Base-by-base conservation (phyloP, 2,329 filamentous ascomycete genomes). In the Diaporthe vaccinii region DNA sequence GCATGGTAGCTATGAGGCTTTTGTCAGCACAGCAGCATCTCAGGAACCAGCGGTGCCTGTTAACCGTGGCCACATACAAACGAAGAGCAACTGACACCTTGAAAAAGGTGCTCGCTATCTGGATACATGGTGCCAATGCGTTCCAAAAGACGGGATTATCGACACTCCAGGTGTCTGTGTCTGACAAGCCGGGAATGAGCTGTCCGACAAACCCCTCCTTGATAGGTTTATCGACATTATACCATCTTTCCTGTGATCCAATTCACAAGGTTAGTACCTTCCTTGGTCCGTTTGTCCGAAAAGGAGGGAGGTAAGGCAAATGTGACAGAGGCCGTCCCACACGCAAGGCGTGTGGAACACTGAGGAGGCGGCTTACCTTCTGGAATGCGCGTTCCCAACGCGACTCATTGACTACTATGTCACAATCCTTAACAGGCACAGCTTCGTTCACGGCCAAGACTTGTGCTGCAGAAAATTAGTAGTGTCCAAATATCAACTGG, bases 231-330 rank as follows among this genome's bases (percentile, higher is more conserved):
- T 41, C 34, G 4, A 53, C 31, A 22, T 55, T 55, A 17, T 69
- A 41, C 49, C 49, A 69, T 41, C 49, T 55, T 28, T 39, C 49
- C 65, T 69, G n/a, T 1, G 9, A 20, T 22, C 2, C 0, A 4
- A 44, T 20, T 6, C 9, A 28, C 7, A 4, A 5, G 6, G 17
- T 69, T 3, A 69, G 31, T n/a, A 4, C 1, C 4, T 10, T 14
- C 14, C 8, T 20, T 22, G 12, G 4, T 6, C 1, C 5, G 1
- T 3, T 34, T 3, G 0, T n/a, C 3, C 22, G 14, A 17, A 22
- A 9, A 22, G 15, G 1, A 22, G 17, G 6, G 5, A 36, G 12
- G 2, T 3, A 14, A 39, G 15, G 4, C 22, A 39, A 4, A 14
- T 36, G 5, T 15, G 22, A n/a, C 9, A 7, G 22, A 25, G 7